Evolutionary conservation across 805 yeast species (phyloP), one percentile per base, ranked within the genome.

Genomic region (Ogataea henricii): DNA sequence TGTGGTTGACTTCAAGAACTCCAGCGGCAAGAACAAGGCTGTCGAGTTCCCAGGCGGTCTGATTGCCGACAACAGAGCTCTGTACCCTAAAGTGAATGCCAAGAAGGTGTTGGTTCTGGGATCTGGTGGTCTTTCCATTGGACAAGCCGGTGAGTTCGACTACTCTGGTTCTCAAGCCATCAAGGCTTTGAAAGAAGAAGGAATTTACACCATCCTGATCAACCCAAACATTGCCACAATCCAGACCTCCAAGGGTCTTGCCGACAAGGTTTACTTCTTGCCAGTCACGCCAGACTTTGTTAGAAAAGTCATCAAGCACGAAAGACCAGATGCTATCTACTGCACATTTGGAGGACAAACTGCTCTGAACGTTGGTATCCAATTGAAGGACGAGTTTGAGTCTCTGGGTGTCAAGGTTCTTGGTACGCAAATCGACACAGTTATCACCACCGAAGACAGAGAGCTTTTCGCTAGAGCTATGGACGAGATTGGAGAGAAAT

Each of bases 121-220:
- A 63, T 91, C 97, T 44, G 99, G 99, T 76, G 99, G 99, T 68
- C 78, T 94, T 62, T 88, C 96, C 47, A 94, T 94, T 67, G 99
- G 99, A 57, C 99, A 94, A 76, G 99, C 99, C 55, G 99, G 99
- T 71, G 99, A 94, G 73, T 94, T 94, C 65, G 99, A 94, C 70
- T 94, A 94, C 74, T 90, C 97, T 39, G 99, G 99, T 64, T 89
- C 97, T 47, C 99, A 94, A 74, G 99, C 99, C 50, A 94, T 94
- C 72, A 94, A 94, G 73, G 99, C 99, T 40, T 78, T 94, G 72
- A 92, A 89, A 70, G 97, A 94, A 75, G 98, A 91, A 73, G 97
- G 97, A 53, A 94, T 92, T 56, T 89, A 92, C 78, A 91, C 98
- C 48, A 85, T 94, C 58, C 79, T 94, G 64, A 91, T 94, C 66